These are phyloP conservation scores for Xylaria sp. DNA, from an alignment of 2,329 filamentous ascomycete species.

Conservation along the genomic window DNA sequence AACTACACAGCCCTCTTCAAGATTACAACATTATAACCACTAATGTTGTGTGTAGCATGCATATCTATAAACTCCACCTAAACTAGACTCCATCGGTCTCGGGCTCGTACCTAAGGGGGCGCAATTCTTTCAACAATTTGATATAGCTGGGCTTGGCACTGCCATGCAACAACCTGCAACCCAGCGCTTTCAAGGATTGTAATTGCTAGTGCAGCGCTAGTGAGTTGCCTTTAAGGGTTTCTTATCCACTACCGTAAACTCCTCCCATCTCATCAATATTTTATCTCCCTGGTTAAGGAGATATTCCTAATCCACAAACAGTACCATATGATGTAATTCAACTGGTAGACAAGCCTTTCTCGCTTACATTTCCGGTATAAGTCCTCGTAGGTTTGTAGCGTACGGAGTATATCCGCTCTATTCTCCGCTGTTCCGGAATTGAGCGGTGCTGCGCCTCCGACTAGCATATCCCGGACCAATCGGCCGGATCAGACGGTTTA, in stretches of 20 bases:
- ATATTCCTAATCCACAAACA: background rate
- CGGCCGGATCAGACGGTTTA: no score
- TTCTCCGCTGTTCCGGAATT: background rate
- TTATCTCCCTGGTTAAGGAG: background rate
- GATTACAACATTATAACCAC: constrained; percentile 24
- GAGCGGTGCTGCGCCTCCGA: background rate
- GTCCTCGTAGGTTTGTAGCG: background rate
- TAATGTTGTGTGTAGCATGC: constrained; percentile 21
- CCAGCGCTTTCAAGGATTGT: background rate
- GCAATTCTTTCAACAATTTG: constrained; percentile 20
- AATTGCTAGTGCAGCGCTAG: constrained; percentile 5
- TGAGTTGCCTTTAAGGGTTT: background rate
- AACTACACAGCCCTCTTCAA: background rate
- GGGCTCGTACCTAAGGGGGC: constrained; percentile 27
- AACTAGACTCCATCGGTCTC: constrained; percentile 18
- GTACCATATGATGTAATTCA: background rate
- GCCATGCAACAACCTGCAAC: background rate
- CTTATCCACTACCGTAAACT: background rate
- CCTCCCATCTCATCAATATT: background rate
- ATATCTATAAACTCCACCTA: background rate
- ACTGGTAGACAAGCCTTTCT: background rate
- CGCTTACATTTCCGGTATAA: background rate
- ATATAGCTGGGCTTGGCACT: constrained; percentile 27
- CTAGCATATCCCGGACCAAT: background rate
- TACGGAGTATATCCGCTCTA: background rate